Percentiles rank a stretch among this genome's conserved stretches.
Conservation (phyloP, 2,329 filamentous ascomycete genomes). For the Epichloe aotearoae region DNA sequence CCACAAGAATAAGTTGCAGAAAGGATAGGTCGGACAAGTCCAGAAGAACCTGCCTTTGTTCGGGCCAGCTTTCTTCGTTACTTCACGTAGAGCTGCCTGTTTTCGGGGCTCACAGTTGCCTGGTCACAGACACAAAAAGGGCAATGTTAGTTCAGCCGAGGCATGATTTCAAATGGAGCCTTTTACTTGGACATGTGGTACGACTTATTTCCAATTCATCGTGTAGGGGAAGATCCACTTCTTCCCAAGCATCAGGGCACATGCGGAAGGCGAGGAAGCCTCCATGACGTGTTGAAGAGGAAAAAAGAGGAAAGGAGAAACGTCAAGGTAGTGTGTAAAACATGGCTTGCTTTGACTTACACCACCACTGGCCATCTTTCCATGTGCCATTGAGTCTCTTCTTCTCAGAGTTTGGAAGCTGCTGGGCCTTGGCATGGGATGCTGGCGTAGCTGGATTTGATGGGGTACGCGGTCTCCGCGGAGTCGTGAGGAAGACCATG, state of each 20-base stretch:
- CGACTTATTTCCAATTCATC: too few relatives aligned
- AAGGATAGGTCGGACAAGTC: constrained; percentile 22
- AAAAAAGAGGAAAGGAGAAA: not conserved
- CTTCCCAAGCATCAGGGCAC: too few relatives aligned
- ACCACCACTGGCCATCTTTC: constrained; percentile 23
- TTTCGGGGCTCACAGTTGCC: constrained; percentile 30
- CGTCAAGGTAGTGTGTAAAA: not conserved
- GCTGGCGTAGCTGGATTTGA: not conserved
- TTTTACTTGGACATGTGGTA: not conserved
- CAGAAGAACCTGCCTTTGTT: constrained; percentile 31
- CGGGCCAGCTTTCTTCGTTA: constrained; percentile 20
- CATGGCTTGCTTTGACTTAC: constrained; percentile 13
- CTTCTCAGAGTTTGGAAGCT: constrained; percentile 15
- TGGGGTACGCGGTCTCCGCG: not conserved
- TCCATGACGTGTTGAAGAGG: not conserved
- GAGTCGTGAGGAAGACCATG: not conserved
- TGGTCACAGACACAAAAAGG: constrained; percentile 8
- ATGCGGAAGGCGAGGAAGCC: not conserved
- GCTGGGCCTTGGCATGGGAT: constrained; percentile 5
- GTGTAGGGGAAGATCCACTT: too few relatives aligned
- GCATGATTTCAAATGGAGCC: not conserved
- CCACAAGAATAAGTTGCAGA: constrained; percentile 34
- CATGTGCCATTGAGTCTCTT: constrained; percentile 22
- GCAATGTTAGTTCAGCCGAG: not conserved
- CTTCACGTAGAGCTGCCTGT: constrained; percentile 21